Evolutionary conservation across 495 filamentous ascomycete genomes (phyloP), one percentile per base, ranked within the genome.

Genomic region (Rusavskia elegans): DNA sequence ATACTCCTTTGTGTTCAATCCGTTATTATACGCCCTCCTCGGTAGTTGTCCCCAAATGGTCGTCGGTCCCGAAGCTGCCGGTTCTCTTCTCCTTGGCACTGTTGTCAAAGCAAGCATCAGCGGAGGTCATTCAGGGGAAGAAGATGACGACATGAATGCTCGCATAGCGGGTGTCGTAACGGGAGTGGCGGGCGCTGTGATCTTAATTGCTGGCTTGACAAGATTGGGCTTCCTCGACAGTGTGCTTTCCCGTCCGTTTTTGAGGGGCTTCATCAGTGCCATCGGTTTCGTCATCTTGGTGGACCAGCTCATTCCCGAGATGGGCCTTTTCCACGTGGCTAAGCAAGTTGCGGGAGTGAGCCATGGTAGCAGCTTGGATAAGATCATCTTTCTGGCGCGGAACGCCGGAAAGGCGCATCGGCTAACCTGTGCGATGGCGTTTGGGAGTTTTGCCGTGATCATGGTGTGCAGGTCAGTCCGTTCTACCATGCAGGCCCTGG

Each of bases 221-320:
- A 76, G 92, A 9, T 69, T 99, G n/a, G 92, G 92, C 0, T 99
- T 97, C 57, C 62, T 99, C 54, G 92, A 99, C 62, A 93, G 84
- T 61, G 89, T 99, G 40, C 73, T 99, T 51, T 94, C 87, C 56
- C 73, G 89, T 27, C 93, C 92, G 0, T 95, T 99, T 56, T 68
- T 97, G 29, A 72, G 92, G 50, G 92, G 92, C 2, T 99, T 99
- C 66, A 96, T 99, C 66, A 89, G 83, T 46, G 90, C 93, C 32
- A 87, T 99, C 63, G 92, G 92, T 35, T 84, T 94, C 42, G 89
- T 97, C 45, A 97, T 99, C 61, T 75, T 93, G 44, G 85, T 96
- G 29, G 92, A 97, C 64, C 92, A 99, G 66, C 68, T 95, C 45
- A 84, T 96, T 38, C 87, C 89, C 3, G 88, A 97, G 64, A 72